phyloP scores from a whole-genome alignment of 805 yeast species.

The Candida suzukii region DNA sequence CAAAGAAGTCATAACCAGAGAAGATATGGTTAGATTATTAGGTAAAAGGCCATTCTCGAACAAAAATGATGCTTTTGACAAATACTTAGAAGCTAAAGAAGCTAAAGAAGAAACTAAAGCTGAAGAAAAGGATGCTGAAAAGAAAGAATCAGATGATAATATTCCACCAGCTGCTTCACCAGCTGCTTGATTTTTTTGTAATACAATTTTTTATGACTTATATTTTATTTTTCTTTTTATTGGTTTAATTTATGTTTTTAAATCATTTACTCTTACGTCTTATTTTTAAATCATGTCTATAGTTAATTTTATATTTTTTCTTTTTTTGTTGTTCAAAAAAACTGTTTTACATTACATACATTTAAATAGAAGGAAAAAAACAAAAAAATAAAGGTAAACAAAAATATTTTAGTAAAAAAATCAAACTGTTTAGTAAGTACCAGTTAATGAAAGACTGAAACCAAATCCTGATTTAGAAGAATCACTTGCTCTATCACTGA shows the following conservation, averaged over 20 bases:
- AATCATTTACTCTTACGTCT: too few species aligned
- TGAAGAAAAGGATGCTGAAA: background rate
- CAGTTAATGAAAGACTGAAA: slow-evolving; percentile 19
- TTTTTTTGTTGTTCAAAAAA: too few species aligned
- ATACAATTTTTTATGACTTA: background rate
- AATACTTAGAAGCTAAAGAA: slow-evolving; percentile 48
- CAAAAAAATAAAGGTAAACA: too few species aligned
- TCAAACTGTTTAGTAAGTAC: background rate
- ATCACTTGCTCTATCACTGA: slow-evolving; percentile 44
- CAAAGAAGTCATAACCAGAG: slow-evolving; percentile 77
- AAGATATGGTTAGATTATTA: slow-evolving; percentile 67
- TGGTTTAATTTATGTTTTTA: slow-evolving; percentile 25
- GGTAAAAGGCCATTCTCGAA: slow-evolving; percentile 78
- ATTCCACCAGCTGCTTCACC: background rate
- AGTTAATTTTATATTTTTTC: background rate
- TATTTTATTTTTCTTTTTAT: background rate
- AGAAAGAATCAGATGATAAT: background rate
- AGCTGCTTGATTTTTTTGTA: background rate
- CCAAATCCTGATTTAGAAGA: slow-evolving; percentile 51
- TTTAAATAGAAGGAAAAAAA: background rate
- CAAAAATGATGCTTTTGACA: slow-evolving; percentile 83
- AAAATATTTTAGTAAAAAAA: background rate
- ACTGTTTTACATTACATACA: background rate
- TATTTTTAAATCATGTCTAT: background rate
- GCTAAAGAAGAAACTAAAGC: slow-evolving; percentile 2